A percentile compares a stretch with the other conserved stretches of the same genome.
Conservation (phyloP, 352 stramenopile species). For the Pythium phragmitis region DNA sequence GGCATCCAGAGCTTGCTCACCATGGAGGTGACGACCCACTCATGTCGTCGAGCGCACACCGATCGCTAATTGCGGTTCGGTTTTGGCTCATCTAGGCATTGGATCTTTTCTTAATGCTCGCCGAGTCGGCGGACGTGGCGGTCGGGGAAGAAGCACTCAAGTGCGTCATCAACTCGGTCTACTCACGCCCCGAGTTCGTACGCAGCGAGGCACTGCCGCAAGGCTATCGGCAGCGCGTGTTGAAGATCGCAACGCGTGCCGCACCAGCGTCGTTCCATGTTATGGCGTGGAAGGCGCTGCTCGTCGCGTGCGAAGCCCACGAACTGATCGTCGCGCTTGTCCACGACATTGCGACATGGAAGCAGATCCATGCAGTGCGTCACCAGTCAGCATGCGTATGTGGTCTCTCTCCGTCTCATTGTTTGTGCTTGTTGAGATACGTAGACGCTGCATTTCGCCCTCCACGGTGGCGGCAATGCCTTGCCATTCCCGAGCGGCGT, state of each 20-base stretch:
- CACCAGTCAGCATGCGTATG: neutral
- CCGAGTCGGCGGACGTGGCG: conserved; percentile 25
- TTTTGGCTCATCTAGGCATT: conserved; percentile 28
- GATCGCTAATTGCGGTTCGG: neutral
- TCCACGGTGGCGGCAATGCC: conserved; percentile 20
- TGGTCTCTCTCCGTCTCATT: neutral
- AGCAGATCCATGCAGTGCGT: conserved; percentile 41
- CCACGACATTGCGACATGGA: conserved; percentile 38
- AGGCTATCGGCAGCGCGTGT: conserved; percentile 27
- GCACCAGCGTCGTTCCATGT: conserved; percentile 40
- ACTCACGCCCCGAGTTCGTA: conserved; percentile 58
- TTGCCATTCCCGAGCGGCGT: conserved; percentile 20
- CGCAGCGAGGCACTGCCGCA: conserved; percentile 28
- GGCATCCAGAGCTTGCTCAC: conserved; percentile 60
- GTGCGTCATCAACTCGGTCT: conserved; percentile 69
- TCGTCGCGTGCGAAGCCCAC: conserved; percentile 49
- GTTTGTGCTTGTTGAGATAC: neutral
- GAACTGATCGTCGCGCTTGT: conserved; percentile 32
- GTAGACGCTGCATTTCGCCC: conserved; percentile 49
- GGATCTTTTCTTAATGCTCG: conserved; percentile 33
- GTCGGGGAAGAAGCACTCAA: conserved; percentile 59
- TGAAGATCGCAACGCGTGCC: conserved; percentile 28
- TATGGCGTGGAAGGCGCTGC: conserved; percentile 59
- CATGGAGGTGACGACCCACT: conserved; percentile 29
- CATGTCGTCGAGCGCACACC: neutral